A percentile compares a stretch with the other conserved stretches of the same genome.
phyloP scores from a whole-genome alignment of 2,329 filamentous ascomycete genomes.

The Trichoderma harzianum region DNA sequence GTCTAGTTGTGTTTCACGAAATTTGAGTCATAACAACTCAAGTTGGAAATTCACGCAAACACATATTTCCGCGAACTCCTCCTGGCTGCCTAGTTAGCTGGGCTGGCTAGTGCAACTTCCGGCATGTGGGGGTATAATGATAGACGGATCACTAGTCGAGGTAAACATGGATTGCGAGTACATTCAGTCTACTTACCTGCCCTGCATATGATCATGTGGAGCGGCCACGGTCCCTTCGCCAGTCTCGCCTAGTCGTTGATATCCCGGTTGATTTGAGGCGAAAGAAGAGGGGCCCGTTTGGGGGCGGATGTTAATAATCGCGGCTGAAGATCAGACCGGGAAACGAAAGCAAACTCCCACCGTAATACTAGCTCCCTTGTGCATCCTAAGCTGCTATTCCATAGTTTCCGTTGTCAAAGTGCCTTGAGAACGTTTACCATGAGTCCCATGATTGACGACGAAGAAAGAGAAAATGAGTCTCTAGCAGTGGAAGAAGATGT shows the following conservation, averaged over 20 bases:
- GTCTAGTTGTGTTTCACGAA: neutral
- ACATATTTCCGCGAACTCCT: neutral
- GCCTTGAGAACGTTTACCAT: neutral
- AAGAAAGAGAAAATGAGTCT: neutral
- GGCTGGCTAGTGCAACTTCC: neutral
- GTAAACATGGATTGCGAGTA: neutral
- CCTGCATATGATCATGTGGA: conserved; percentile 7
- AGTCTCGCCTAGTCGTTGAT: neutral
- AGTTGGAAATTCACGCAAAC: neutral
- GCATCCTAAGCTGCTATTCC: neutral
- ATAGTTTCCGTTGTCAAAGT: neutral
- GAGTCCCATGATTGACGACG: conserved; percentile 14
- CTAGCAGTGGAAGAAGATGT: conserved; percentile 11
- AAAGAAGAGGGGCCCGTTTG: conserved; percentile 2
- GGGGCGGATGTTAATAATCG: conserved; percentile 13
- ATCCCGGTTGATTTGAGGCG: conserved; percentile 5
- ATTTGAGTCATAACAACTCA: neutral
- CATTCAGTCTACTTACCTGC: neutral
- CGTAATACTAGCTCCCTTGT: neutral
- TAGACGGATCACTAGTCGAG: neutral
- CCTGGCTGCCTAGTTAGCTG: neutral
- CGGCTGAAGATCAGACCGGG: neutral
- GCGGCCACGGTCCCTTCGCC: neutral
- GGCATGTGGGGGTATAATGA: neutral
- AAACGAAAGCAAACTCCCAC: neutral